Evolutionary conservation across 2,329 filamentous ascomycete species (phyloP).

Genomic region (Cercospora beticola): DNA sequence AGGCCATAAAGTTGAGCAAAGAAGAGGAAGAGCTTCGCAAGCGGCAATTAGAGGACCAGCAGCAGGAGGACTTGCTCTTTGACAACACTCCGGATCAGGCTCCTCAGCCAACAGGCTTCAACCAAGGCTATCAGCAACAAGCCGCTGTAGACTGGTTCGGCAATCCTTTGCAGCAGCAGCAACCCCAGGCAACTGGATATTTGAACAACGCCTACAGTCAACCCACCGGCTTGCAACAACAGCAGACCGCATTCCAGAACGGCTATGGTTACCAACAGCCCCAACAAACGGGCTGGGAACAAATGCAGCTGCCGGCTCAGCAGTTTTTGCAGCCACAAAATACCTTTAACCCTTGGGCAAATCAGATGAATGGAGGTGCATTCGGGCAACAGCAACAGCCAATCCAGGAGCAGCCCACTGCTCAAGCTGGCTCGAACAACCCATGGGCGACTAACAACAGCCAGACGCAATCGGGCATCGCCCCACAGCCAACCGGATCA

Average conservation of each 20-base stretch:
- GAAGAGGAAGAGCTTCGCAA: slow-evolving; percentile 88
- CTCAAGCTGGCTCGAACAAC: slow-evolving; percentile 85
- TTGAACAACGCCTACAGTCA: slow-evolving; percentile 71
- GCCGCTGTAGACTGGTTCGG: slow-evolving; percentile 95
- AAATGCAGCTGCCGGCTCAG: slow-evolving; percentile 53
- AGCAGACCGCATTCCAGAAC: slow-evolving; percentile 66
- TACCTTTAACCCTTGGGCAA: slow-evolving; percentile 54
- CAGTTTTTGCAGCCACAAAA: slow-evolving; percentile 58
- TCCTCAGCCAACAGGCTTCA: slow-evolving; percentile 79
- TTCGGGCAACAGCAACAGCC: slow-evolving; percentile 55
- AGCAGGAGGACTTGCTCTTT: slow-evolving; percentile 76
- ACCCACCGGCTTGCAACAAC: slow-evolving; percentile 67
- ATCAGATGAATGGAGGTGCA: slow-evolving; percentile 56
- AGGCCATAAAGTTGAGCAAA: slow-evolving; percentile 91
- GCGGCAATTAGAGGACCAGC: slow-evolving; percentile 81
- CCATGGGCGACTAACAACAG: slow-evolving; percentile 71
- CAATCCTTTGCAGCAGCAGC: slow-evolving; percentile 74
- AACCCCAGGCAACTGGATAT: slow-evolving; percentile 59
- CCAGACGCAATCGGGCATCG: slow-evolving; percentile 61
- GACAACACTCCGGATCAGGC: slow-evolving; percentile 69
- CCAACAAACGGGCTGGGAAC: slow-evolving; percentile 70
- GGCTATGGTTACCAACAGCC: slow-evolving; percentile 60
- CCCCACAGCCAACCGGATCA: slow-evolving; percentile 85
- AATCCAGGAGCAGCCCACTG: slow-evolving; percentile 58
- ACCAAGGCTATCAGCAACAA: slow-evolving; percentile 97